Percentiles rank a stretch among this genome's conserved stretches.
Evolutionary conservation across 768 basidiomycete species (phyloP).

Genomic region (Mrakia frigida): DNA sequence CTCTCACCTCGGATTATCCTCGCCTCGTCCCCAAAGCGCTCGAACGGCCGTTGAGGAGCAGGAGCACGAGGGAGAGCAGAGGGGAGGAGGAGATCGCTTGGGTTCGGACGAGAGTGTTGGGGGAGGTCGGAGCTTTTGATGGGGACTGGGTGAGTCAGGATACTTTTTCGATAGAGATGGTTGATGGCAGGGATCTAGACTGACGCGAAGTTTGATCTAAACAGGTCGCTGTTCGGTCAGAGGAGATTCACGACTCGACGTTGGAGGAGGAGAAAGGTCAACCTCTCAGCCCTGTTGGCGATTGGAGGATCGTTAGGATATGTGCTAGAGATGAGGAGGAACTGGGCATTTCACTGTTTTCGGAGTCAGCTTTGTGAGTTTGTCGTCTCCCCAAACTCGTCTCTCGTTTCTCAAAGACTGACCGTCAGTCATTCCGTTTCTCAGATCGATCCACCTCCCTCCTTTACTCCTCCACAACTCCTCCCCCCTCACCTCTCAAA

Average conservation of each 20-base stretch:
- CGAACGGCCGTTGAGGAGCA: not conserved
- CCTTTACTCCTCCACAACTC: slow-evolving; percentile 24
- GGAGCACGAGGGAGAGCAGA: not conserved
- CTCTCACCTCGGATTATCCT: not conserved
- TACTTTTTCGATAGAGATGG: no score
- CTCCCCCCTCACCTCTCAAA: slow-evolving; percentile 12
- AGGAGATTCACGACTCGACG: not conserved
- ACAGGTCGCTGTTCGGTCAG: slow-evolving; percentile 21
- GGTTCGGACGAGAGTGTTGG: slow-evolving; percentile 59
- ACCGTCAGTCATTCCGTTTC: not conserved
- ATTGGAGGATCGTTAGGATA: slow-evolving; percentile 27
- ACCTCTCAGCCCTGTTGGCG: not conserved
- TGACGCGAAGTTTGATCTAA: no score
- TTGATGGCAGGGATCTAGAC: no score
- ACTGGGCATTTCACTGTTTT: not conserved
- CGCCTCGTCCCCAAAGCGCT: not conserved
- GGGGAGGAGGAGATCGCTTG: slow-evolving; percentile 58
- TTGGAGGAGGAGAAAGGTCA: not conserved
- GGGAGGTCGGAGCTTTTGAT: slow-evolving; percentile 60
- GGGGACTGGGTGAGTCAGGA: slow-evolving; percentile 66
- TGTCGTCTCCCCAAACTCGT: not conserved
- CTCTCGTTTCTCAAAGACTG: slow-evolving; percentile 5
- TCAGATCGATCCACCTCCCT: slow-evolving; percentile 10
- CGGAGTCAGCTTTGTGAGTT: not conserved
- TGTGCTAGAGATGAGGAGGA: slow-evolving; percentile 14